Conservation (phyloP, 306 rosid genomes). For the Arachis hypogaea region DNA sequence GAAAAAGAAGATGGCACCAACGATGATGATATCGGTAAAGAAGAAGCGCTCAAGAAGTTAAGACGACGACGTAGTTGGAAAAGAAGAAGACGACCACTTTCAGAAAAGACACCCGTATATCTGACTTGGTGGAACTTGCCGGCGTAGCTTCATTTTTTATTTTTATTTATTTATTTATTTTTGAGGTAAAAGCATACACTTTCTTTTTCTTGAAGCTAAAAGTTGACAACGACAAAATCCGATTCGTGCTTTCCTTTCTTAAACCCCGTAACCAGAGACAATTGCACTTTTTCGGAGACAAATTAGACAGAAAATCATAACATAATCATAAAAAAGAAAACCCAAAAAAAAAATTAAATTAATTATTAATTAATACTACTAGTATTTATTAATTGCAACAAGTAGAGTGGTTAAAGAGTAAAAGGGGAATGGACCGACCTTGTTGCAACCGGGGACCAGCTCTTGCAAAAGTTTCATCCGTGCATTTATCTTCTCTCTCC, state of each 20-base stretch:
- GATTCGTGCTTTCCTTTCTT: constrained; percentile 18
- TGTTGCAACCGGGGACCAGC: constrained; percentile 98
- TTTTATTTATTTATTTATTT: not conserved
- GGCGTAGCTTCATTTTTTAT: no score
- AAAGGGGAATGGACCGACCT: constrained; percentile 57
- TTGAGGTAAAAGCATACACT: constrained; percentile 62
- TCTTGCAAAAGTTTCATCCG: constrained; percentile 96
- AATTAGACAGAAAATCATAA: constrained; percentile 39
- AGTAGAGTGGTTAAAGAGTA: constrained; percentile 19
- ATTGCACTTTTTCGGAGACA: constrained; percentile 67
- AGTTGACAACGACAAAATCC: constrained; percentile 60
- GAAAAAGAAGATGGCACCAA: no score
- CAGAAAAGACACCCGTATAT: no score
- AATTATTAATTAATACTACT: no score
- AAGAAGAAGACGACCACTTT: no score
- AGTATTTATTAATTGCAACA: constrained; percentile 20
- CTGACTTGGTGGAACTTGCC: no score
- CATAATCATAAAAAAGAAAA: constrained; percentile 44
- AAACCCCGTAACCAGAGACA: constrained; percentile 44
- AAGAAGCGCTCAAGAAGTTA: no score
- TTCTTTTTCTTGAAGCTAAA: constrained; percentile 45
- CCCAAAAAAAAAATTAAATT: no score
- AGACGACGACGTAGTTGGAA: no score
- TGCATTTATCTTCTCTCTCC: constrained; percentile 99
- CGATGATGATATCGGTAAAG: no score